A percentile compares a stretch with the other conserved stretches of the same genome.
These are phyloP conservation scores for Colletotrichum shisoi DNA, from an alignment of 2,329 filamentous ascomycete species.

Conservation along the genomic window DNA sequence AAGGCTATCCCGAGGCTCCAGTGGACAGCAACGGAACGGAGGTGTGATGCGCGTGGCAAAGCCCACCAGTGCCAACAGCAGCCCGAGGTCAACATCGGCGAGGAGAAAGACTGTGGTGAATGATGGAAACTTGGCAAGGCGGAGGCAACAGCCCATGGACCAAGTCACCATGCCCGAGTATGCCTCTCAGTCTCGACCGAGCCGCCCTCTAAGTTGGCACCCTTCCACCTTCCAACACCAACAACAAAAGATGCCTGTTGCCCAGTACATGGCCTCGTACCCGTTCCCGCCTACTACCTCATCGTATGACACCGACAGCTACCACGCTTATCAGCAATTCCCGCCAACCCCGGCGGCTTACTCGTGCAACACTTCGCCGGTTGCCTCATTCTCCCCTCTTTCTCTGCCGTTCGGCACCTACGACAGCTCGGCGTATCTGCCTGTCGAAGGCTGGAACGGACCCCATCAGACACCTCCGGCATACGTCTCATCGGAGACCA, in stretches of 20 bases:
- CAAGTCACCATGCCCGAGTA: constrained; percentile 52
- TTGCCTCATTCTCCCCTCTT: constrained; percentile 62
- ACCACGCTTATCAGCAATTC: constrained; percentile 53
- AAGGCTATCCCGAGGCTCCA: constrained; percentile 59
- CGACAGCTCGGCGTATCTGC: constrained; percentile 52
- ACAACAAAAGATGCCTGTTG: constrained; percentile 46
- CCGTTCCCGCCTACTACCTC: constrained; percentile 50
- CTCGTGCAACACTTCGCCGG: constrained; percentile 66
- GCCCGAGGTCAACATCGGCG: constrained; percentile 64
- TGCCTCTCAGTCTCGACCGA: constrained; percentile 49
- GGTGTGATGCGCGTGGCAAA: constrained; percentile 68
- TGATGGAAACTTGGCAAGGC: constrained; percentile 56
- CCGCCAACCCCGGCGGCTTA: constrained; percentile 64
- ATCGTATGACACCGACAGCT: constrained; percentile 54
- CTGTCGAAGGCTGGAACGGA: constrained; percentile 51
- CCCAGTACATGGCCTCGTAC: constrained; percentile 50
- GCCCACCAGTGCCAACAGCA: constrained; percentile 73
- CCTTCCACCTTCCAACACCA: constrained; percentile 61
- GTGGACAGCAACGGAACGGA: constrained; percentile 59
- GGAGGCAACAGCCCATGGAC: constrained; percentile 58
- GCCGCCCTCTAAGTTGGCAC: constrained; percentile 79
- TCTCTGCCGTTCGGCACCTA: constrained; percentile 56
- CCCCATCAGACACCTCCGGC: constrained; percentile 45
- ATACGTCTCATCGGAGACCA: constrained; percentile 44
- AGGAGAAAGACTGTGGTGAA: constrained; percentile 66